Conservation (phyloP, 2,329 filamentous ascomycete species). For the Scedosporium minutisporum region DNA sequence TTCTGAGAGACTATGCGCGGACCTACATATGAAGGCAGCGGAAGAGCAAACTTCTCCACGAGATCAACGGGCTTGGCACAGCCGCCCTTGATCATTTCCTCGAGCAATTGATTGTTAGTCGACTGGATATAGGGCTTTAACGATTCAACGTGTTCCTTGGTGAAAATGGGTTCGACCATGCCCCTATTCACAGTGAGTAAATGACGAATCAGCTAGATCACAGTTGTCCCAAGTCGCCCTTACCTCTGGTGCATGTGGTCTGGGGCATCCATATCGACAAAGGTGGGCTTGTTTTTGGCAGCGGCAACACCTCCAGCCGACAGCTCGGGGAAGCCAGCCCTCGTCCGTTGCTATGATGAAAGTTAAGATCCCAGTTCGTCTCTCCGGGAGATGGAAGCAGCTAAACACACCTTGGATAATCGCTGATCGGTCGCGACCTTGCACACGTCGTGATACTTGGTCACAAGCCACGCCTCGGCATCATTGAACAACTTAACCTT, state of each 20-base stretch:
- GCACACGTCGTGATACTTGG: conserved; percentile 37
- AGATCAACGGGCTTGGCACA: conserved; percentile 32
- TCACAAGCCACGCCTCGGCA: conserved; percentile 35
- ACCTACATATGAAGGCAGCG: conserved; percentile 35
- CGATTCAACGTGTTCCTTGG: conserved; percentile 24
- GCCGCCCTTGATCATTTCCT: conserved; percentile 24
- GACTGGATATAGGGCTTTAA: conserved; percentile 35
- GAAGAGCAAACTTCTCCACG: conserved; percentile 35
- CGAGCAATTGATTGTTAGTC: conserved; percentile 32
- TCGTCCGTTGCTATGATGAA: conserved; percentile 22
- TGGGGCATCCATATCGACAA: conserved; percentile 41
- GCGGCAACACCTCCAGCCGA: conserved; percentile 35
- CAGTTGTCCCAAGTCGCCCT: not conserved
- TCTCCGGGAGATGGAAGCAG: not conserved
- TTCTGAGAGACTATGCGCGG: not conserved
- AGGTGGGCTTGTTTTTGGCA: conserved; percentile 37
- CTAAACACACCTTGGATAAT: conserved; percentile 30
- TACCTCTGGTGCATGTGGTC: conserved; percentile 35
- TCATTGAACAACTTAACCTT: conserved; percentile 36
- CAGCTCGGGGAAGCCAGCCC: conserved; percentile 37
- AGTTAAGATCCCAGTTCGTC: not conserved
- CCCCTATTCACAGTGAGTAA: conserved; percentile 16
- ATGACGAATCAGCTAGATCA: too few relatives aligned
- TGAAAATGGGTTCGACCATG: conserved; percentile 37
- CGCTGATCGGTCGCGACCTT: conserved; percentile 31